Base-by-base conservation (phyloP, 2,329 filamentous ascomycete species). In the Pestalotiopsis sp. region DNA sequence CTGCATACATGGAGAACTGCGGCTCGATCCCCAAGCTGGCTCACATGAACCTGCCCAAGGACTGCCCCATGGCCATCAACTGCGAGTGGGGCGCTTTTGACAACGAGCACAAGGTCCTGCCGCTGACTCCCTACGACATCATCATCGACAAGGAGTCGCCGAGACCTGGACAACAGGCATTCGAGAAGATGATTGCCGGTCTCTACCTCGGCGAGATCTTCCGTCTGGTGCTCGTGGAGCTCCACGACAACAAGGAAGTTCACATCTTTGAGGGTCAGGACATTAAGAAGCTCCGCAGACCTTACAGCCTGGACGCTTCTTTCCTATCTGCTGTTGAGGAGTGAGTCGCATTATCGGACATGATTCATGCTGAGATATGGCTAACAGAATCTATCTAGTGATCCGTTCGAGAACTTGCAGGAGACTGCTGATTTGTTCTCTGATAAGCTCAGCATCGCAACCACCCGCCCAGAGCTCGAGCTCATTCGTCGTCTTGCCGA, bases 31-130 rank as follows among this genome's bases (percentile, higher is more conserved):
- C 95, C 72, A 99, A 99, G 86, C 89, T 99, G 67, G 93, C 92
- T 12, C 90, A 98, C 83, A 88, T 97, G 86, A 96, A 97, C 76
- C 88, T 98, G 49, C 92, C 94, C 64, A 85, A 93, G 0, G 91
- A 96, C 70, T 90, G 90, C 70, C 94, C 92, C 61, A 97, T 98
- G 87, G 94, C 94, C 65, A 97, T 98, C 84, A 98, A 98, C 86
- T 98, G 95, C 84, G 95, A 98, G 81, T 98, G 95, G 88, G 95
- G 95, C 73, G 95, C 95, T 41, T 98, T 98, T 77, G 95, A 98
- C 81, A 97, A 97, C 80, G 93, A 97, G 81, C 92, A 95, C 83
- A 87, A 92, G 76, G 92, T 98, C 67, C 90, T 98, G 13, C 95
- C 95, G 13, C 88, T 90, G 67, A 97, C 95, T 31, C 88, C 88